Base-by-base conservation (phyloP, 176 grass and related monocot genomes). In the Raddia guianensis region DNA sequence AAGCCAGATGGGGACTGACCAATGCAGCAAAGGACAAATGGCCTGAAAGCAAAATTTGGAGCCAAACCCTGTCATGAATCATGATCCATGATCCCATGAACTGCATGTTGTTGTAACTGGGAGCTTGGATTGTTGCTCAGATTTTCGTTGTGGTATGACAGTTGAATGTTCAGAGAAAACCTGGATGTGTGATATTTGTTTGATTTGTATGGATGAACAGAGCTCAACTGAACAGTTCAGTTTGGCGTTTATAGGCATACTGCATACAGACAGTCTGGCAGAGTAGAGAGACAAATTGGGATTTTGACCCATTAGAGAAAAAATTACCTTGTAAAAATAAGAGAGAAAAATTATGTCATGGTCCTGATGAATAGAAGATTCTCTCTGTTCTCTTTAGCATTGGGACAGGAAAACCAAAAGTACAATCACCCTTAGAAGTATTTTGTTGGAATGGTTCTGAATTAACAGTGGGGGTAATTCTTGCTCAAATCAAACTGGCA, bases 321-420 rank as follows among this genome's bases (percentile, higher is more conserved):
- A 9, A 62, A 67, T 57, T 60, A 64, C 72, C 32, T n/a, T 37
- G 43, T 49, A 53, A 85, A 51, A 48, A 73, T 43, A 19, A 47
- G 59, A 16, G 34, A n/a, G 50, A 40, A 34, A 64, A 73, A 59
- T 55, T 18, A 46, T 66, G 73, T 52, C 71, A 57, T 82, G 46
- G 46, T 67, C 66, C 66, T 73, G 78, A 90, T 73, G 20, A 82
- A 68, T 74, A 15, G 59, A 86, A 90, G 78, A 89, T 82, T 86
- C 73, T 65, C 49, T 43, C 11, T 82, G 66, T 90, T 60, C 66
- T 76, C 59, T 21, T 35, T 42, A 47, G 66, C 60, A 73, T 43
- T 54, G 3, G 49, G 78, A 65, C 78, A 35, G 32, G 63, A 33
- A 52, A 64, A 52, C 66, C 78, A 43, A 68, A 78, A 82, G 51